phyloP scores from a whole-genome alignment of 495 filamentous ascomycete species.

The Chaetomidium leptoderma region DNA sequence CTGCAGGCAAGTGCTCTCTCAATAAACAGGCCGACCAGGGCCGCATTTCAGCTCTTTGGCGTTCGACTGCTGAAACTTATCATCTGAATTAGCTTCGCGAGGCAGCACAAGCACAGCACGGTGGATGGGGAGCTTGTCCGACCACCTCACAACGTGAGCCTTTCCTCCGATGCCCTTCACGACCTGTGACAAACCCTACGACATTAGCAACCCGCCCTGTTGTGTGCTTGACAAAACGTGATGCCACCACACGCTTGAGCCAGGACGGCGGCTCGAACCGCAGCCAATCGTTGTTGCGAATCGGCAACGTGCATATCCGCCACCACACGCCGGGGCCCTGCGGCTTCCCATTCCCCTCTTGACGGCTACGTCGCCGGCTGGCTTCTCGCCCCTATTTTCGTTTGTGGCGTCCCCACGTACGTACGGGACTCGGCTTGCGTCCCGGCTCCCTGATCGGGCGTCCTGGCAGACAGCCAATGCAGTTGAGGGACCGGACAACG shows the following conservation, averaged over 20 bases:
- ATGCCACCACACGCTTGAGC: conserved; percentile 15
- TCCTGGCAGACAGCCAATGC: conserved; percentile 4
- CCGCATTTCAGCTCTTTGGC: background rate
- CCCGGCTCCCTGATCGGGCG: conserved; percentile 19
- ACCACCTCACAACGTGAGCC: conserved; percentile 19
- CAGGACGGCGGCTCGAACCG: conserved; percentile 26
- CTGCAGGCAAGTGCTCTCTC: background rate
- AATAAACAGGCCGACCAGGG: background rate
- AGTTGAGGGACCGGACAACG: background rate
- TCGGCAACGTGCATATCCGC: conserved; percentile 31
- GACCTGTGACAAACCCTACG: background rate
- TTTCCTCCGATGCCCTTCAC: conserved; percentile 3
- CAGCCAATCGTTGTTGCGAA: conserved; percentile 29
- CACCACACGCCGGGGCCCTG: conserved; percentile 21
- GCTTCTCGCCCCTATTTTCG: conserved; percentile 6
- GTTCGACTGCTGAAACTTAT: background rate
- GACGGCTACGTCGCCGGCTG: conserved; percentile 6
- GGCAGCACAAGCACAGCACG: conserved; percentile 25
- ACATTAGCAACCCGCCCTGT: background rate
- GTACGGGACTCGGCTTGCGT: conserved; percentile 11
- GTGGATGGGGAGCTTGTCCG: conserved; percentile 18
- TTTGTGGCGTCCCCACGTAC: conserved; percentile 15
- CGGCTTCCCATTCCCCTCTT: conserved; percentile 2
- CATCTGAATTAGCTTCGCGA: conserved; percentile 24
- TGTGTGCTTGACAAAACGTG: conserved; percentile 19